Conservation (phyloP, 805 yeast species). For the Metschnikowia anglica region DNA sequence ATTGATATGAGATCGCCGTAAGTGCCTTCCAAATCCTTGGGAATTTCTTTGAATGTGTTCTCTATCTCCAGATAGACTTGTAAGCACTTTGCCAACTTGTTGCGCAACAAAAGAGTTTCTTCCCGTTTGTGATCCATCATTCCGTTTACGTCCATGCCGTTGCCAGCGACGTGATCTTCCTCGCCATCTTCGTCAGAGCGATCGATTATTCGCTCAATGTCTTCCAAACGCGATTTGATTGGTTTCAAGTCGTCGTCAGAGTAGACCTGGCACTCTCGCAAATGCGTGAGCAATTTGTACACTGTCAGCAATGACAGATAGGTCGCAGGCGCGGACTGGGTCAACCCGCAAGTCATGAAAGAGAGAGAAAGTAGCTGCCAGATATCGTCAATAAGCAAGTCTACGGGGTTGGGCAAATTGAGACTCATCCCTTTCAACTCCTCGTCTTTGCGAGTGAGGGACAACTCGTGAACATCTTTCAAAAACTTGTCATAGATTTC, state of each 20-base stretch:
- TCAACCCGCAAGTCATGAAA: constrained; percentile 88
- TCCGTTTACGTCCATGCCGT: constrained; percentile 6
- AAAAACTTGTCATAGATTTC: constrained; percentile 59
- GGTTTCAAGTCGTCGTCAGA: constrained; percentile 83
- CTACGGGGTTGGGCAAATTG: constrained; percentile 54
- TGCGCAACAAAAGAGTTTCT: constrained; percentile 59
- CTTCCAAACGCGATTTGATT: constrained; percentile 67
- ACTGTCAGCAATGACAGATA: constrained; percentile 88
- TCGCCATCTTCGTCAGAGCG: constrained; percentile 19
- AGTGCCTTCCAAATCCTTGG: constrained; percentile 38
- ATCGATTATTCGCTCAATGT: constrained; percentile 63
- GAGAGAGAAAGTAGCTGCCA: constrained; percentile 85
- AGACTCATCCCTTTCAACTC: constrained; percentile 39
- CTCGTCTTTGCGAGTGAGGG: constrained; percentile 50
- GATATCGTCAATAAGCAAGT: constrained; percentile 78
- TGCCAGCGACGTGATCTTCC: constrained; percentile 10
- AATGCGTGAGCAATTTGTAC: constrained; percentile 76
- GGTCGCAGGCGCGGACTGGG: constrained; percentile 89
- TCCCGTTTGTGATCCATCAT: constrained; percentile 44
- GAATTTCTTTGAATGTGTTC: constrained; percentile 45
- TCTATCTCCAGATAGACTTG: constrained; percentile 57
- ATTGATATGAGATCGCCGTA: constrained; percentile 62
- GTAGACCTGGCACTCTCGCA: constrained; percentile 76
- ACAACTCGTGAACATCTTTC: constrained; percentile 51
- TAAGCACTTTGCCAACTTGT: constrained; percentile 64